Conservation (phyloP, 192 early-diverging fungal species). For the Backusella morwellensis region DNA sequence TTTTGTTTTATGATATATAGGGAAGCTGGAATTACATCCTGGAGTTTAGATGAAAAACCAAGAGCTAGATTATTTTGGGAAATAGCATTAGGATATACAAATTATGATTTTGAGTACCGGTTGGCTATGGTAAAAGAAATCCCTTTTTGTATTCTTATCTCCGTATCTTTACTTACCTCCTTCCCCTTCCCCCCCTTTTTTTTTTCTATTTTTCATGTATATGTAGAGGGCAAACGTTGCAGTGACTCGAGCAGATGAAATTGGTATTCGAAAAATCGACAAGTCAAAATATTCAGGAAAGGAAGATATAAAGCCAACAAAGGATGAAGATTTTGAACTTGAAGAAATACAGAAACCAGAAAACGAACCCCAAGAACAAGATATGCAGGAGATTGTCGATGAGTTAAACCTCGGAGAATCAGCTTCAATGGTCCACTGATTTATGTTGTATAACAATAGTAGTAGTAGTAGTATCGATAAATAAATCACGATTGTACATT, state of each 20-base stretch:
- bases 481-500: neutral
- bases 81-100: slow-evolving; percentile 36
- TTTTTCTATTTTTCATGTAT: neutral
- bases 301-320: neutral
- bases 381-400: neutral
- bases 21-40: slow-evolving; percentile 50
- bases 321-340: neutral
- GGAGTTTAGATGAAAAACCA: slow-evolving; percentile 36
- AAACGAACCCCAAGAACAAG: neutral
- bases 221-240: slow-evolving; percentile 25
- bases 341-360: neutral
- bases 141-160: neutral
- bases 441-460: neutral
- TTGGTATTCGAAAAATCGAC: slow-evolving; percentile 5
- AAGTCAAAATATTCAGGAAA: neutral
- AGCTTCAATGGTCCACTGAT: neutral
- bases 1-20: neutral
- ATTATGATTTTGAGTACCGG: slow-evolving; percentile 54
- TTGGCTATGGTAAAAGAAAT: slow-evolving; percentile 25
- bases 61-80: slow-evolving; percentile 45
- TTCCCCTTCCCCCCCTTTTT: neutral
- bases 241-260: slow-evolving; percentile 23
- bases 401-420: neutral
- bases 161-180: slow-evolving; percentile 10
- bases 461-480: neutral